Conservation (phyloP, 768 basidiomycete species). For the Leccinellum albellum region DNA sequence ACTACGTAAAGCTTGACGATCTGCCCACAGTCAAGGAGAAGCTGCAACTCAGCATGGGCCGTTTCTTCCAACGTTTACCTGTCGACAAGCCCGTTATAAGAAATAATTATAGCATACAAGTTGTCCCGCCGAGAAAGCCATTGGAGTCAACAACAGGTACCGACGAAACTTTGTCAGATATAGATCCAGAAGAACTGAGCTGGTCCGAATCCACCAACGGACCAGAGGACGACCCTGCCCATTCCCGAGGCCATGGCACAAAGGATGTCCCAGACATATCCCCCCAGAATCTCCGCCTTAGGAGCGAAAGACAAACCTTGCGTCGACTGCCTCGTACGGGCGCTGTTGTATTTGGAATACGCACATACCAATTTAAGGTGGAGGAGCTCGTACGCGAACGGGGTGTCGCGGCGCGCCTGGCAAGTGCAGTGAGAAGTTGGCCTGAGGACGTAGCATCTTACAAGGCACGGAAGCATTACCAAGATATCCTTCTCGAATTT, state of each 20-base stretch:
- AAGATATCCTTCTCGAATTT: conserved; percentile 23
- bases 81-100: conserved; percentile 70
- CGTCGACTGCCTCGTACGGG: conserved; percentile 62
- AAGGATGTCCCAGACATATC: conserved; percentile 16
- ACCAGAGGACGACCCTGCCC: conserved; percentile 44
- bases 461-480: conserved; percentile 24
- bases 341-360: conserved; percentile 67
- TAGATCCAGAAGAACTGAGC: conserved; percentile 64
- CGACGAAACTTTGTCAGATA: conserved; percentile 17
- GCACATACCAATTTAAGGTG: conserved; percentile 60
- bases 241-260: conserved; percentile 19
- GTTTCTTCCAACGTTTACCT: conserved; percentile 66
- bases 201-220: conserved; percentile 58
- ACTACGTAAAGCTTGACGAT: not conserved
- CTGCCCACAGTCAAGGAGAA: conserved; percentile 54
- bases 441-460: conserved; percentile 50
- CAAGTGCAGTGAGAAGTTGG: conserved; percentile 66
- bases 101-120: conserved; percentile 61
- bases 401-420: conserved; percentile 61
- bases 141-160: not conserved
- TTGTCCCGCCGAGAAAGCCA: conserved; percentile 24
- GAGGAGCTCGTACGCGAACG: conserved; percentile 50
- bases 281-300: conserved; percentile 48
- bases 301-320: conserved; percentile 69
- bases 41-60: conserved; percentile 59